These are phyloP conservation scores for Cerrena zonata DNA, from an alignment of 1,284 basidiomycete genomes.

Conservation along the genomic window DNA sequence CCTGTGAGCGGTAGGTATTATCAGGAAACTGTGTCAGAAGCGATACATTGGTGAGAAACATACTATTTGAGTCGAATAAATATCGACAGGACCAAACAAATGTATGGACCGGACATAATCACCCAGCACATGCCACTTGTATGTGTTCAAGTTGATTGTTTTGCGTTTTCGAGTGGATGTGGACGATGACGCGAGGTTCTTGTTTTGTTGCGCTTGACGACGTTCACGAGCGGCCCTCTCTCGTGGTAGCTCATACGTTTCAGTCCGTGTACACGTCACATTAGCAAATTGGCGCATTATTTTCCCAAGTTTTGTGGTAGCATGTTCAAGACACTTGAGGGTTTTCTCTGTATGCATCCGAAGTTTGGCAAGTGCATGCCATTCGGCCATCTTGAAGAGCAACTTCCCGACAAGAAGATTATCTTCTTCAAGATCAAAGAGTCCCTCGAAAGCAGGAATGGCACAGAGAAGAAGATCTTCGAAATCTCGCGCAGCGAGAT, in stretches of 20 bases:
- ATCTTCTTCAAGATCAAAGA: constrained; percentile 21
- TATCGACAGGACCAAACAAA: constrained; percentile 31
- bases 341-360: constrained; percentile 25
- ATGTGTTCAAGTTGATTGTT: constrained; percentile 22
- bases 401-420: constrained; percentile 17
- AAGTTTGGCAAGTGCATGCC: constrained; percentile 30
- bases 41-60: constrained; percentile 3
- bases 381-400: constrained; percentile 23
- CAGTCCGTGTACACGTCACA: constrained; percentile 11
- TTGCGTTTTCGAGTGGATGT: constrained; percentile 7
- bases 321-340: constrained; percentile 13
- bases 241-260: constrained; percentile 23
- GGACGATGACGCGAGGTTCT: background rate
- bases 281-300: constrained; percentile 17
- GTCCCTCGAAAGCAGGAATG: constrained; percentile 26
- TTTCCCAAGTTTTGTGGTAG: constrained; percentile 16
- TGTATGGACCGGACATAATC: constrained; percentile 28
- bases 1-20: constrained; percentile 19
- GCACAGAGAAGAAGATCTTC: constrained; percentile 29
- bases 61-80: constrained; percentile 29
- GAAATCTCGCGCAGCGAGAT: constrained; percentile 26
- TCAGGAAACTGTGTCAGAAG: constrained; percentile 6
- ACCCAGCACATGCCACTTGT: constrained; percentile 30
- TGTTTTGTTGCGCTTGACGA: background rate
- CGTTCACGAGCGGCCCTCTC: constrained; percentile 13